phyloP scores from a whole-genome alignment of 164 flowering plant species.

The Saururus chinensis region DNA sequence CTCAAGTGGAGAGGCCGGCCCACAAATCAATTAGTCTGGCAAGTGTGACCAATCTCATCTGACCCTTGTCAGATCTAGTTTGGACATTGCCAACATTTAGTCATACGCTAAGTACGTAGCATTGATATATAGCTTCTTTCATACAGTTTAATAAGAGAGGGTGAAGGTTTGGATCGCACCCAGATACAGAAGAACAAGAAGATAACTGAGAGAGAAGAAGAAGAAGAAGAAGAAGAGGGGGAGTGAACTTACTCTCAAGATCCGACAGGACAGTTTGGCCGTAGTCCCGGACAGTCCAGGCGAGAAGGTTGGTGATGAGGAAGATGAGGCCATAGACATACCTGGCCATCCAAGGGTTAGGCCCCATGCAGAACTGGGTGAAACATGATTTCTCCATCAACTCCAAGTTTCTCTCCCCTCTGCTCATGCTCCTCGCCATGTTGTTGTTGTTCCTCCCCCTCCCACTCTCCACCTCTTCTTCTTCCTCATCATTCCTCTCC shows the following conservation, averaged over 20 bases:
- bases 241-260: constrained; percentile 45
- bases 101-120: no score
- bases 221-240: not conserved
- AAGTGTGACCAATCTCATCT: no score
- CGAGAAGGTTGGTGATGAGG: constrained; percentile 45
- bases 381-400: constrained; percentile 40
- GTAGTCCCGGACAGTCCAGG: constrained; percentile 81
- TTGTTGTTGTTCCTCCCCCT: no score
- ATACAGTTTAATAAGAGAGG: no score
- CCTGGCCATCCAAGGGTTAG: constrained; percentile 89
- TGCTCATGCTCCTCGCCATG: not conserved
- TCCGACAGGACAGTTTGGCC: constrained; percentile 37
- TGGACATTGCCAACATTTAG: no score
- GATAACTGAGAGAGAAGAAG: no score
- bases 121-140: no score
- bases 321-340: constrained; percentile 66
- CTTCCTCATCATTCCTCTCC: not conserved
- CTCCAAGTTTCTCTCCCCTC: constrained; percentile 16
- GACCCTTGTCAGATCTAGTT: no score
- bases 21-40: no score
- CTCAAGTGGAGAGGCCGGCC: no score
- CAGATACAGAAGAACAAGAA: no score
- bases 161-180: no score
- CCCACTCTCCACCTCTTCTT: constrained; percentile 4
- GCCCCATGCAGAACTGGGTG: constrained; percentile 44